phyloP scores from a whole-genome alignment of 257 asterid species.

The Capsicum rhomboideum region DNA sequence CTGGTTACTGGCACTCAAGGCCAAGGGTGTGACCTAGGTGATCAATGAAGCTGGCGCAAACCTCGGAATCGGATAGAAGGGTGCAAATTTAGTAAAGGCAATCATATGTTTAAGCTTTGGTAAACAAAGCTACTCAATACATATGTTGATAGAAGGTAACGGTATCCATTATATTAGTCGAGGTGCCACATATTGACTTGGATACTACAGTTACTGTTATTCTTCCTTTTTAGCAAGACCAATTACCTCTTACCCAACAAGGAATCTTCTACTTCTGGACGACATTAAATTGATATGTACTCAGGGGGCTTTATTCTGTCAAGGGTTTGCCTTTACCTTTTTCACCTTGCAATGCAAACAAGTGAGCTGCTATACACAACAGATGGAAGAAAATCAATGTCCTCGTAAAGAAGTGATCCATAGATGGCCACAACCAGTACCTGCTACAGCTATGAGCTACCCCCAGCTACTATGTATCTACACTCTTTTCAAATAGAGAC shows the following conservation, averaged over 20 bases:
- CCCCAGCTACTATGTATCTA: not conserved
- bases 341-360: too few relatives aligned
- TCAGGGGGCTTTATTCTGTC: too few relatives aligned
- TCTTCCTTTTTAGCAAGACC: too few relatives aligned
- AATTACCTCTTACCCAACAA: too few relatives aligned
- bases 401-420: not conserved
- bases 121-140: not conserved
- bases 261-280: too few relatives aligned
- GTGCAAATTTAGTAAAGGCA: not conserved
- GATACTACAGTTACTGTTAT: too few relatives aligned
- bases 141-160: not conserved
- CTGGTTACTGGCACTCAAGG: not conserved
- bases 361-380: too few relatives aligned
- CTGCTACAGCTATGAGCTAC: not conserved
- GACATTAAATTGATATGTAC: too few relatives aligned
- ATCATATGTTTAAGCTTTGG: not conserved
- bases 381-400: not conserved
- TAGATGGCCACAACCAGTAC: not conserved
- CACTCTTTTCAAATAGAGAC: not conserved
- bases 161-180: not conserved
- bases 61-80: not conserved
- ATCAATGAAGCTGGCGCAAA: not conserved
- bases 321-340: too few relatives aligned
- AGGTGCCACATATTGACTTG: too few relatives aligned
- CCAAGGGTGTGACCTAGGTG: not conserved